A percentile compares a stretch with the other conserved stretches of the same genome.
These are phyloP conservation scores for Aspergillus incahuasiensis DNA, from an alignment of 495 filamentous ascomycete genomes.

Conservation along the genomic window DNA sequence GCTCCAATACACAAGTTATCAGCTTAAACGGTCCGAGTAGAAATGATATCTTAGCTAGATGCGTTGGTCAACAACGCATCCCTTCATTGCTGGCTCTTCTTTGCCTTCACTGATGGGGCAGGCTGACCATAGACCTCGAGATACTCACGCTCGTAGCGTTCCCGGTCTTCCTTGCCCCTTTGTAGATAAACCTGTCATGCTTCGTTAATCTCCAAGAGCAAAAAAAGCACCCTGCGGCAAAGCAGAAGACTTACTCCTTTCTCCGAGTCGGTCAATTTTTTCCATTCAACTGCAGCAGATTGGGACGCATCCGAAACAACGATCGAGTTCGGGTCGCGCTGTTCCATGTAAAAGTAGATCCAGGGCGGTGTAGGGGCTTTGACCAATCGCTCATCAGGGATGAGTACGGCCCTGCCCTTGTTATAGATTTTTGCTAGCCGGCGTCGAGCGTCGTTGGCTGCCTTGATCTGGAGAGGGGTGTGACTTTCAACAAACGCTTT, in stretches of 20 bases:
- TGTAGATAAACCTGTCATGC: conserved; percentile 25
- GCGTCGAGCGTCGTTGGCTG: conserved; percentile 61
- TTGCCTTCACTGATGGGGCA: no score
- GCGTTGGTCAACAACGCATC: conserved; percentile 1
- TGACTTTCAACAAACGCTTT: conserved; percentile 56
- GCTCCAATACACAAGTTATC: not conserved
- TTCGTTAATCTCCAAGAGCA: not conserved
- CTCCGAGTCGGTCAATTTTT: conserved; percentile 40
- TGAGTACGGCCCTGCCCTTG: conserved; percentile 6
- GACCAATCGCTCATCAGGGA: conserved; percentile 58
- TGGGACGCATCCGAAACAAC: conserved; percentile 39
- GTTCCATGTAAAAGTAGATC: conserved; percentile 43
- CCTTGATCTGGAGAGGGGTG: conserved; percentile 51
- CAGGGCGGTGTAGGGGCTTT: conserved; percentile 41
- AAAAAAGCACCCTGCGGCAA: not conserved
- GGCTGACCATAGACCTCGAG: conserved; percentile 30
- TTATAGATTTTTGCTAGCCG: conserved; percentile 32
- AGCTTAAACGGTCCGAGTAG: not conserved
- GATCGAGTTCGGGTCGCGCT: conserved; percentile 25
- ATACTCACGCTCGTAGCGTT: conserved; percentile 34
- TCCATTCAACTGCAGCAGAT: conserved; percentile 51
- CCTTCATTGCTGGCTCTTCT: not conserved
- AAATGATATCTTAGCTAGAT: not conserved
- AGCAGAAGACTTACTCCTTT: conserved; percentile 48
- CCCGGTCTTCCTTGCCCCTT: conserved; percentile 16